Evolutionary conservation across 140 eudicot genomes (phyloP).

Genomic region (Oenanthe javanica): DNA sequence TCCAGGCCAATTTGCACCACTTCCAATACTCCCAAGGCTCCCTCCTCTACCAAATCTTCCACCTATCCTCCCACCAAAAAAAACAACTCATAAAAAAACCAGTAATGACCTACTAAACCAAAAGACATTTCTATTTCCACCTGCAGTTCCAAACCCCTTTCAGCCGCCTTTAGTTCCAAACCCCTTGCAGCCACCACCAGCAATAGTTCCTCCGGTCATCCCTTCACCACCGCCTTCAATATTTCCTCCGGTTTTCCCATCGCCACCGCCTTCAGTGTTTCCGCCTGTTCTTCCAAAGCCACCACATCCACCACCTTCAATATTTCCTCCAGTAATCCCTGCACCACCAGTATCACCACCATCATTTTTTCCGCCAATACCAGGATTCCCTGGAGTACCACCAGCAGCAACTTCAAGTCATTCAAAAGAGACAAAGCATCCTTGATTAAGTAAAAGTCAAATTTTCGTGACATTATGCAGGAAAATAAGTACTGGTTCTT

Average conservation of each 20-base stretch:
- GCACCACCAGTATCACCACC: conserved; percentile 6
- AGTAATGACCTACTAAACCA: background rate
- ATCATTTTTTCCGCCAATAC: conserved; percentile 11
- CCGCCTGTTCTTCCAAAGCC: conserved; percentile 24
- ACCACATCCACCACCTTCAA: conserved; percentile 8
- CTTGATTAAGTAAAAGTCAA: conserved; percentile 17
- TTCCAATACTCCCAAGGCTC: conserved; percentile 15
- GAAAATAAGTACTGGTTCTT: background rate
- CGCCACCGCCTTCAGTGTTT: conserved; percentile 16
- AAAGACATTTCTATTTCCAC: conserved; percentile 15
- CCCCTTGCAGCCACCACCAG: conserved; percentile 33
- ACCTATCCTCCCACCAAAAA: conserved; percentile 14
- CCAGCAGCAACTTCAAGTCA: conserved; percentile 26
- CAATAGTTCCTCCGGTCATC: conserved; percentile 19
- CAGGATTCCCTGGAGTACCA: conserved; percentile 59
- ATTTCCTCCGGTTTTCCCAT: conserved; percentile 29
- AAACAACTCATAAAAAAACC: background rate
- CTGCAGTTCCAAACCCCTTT: conserved; percentile 6
- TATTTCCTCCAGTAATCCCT: background rate
- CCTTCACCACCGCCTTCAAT: conserved; percentile 36
- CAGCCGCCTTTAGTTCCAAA: conserved; percentile 12
- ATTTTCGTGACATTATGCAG: background rate
- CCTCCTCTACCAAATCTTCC: conserved; percentile 18
- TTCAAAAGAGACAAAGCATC: conserved; percentile 18
- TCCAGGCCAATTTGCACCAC: conserved; percentile 20